Conservation (phyloP, 208 protist genomes). For the Lotmaria passim region DNA sequence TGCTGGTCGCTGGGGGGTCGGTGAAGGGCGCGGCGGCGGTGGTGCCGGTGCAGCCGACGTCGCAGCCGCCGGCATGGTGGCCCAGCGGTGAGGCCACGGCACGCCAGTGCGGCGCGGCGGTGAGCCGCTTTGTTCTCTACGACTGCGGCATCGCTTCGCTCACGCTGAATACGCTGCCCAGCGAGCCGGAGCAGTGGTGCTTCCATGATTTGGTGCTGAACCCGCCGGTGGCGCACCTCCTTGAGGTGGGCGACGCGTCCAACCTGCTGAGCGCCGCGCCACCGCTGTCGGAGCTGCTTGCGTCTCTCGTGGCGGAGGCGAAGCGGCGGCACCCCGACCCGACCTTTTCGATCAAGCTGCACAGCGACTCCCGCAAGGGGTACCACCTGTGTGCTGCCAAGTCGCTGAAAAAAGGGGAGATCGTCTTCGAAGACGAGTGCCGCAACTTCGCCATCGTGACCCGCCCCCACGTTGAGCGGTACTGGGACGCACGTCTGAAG, state of each 20-base stretch:
- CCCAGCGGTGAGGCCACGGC: conserved; percentile 9
- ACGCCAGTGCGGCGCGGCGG: conserved; percentile 14
- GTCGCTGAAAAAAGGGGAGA: conserved; percentile 50
- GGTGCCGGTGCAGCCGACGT: conserved; percentile 20
- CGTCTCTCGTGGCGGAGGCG: conserved; percentile 27
- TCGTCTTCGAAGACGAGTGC: conserved; percentile 85
- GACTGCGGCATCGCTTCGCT: conserved; percentile 34
- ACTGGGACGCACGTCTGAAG: conserved; percentile 59
- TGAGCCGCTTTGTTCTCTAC: conserved; percentile 41
- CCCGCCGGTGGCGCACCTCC: conserved; percentile 1
- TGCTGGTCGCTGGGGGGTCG: conserved; percentile 23
- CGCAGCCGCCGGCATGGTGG: conserved; percentile 19
- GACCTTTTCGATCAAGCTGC: conserved; percentile 41
- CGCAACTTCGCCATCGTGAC: conserved; percentile 79
- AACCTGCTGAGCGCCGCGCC: not conserved
- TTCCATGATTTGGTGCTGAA: conserved; percentile 31
- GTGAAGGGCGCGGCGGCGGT: conserved; percentile 28
- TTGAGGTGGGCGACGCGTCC: not conserved
- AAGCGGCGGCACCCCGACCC: conserved; percentile 18
- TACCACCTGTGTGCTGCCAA: conserved; percentile 69
- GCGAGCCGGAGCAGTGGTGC: conserved; percentile 55
- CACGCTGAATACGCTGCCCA: conserved; percentile 31
- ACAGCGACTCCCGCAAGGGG: conserved; percentile 51
- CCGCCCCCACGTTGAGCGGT: conserved; percentile 55
- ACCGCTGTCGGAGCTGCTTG: conserved; percentile 2